A percentile compares a stretch with the other conserved stretches of the same genome.
Evolutionary conservation across 108 stramenopile species (phyloP).

Genomic region (Fistulifera solaris): DNA sequence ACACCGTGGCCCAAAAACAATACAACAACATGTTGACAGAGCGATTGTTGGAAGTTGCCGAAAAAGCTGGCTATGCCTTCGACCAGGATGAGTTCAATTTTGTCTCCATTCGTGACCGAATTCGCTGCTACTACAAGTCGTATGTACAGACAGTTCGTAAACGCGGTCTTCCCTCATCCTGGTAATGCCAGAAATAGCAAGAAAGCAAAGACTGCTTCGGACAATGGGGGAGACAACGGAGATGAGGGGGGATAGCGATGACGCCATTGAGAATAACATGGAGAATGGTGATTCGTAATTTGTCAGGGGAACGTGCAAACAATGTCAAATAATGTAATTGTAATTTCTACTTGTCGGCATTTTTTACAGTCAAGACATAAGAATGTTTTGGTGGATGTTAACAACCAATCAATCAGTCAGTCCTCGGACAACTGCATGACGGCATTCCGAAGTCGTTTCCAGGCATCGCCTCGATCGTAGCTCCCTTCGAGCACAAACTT

Average conservation of each 20-base stretch:
- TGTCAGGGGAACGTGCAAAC: no score
- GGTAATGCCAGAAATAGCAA: neutral
- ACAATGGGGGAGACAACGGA: neutral
- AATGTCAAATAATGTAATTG: no score
- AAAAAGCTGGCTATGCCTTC: slow-evolving; percentile 53
- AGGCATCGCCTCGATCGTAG: slow-evolving; percentile 56
- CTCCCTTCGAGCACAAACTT: slow-evolving; percentile 48
- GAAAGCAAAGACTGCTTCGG: neutral
- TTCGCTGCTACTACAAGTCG: slow-evolving; percentile 83
- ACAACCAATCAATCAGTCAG: no score
- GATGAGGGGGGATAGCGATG: neutral
- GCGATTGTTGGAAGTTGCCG: slow-evolving; percentile 59
- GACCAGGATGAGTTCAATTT: slow-evolving; percentile 76
- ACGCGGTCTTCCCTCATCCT: slow-evolving; percentile 49
- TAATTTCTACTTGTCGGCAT: no score
- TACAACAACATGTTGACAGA: slow-evolving; percentile 85
- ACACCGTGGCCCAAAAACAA: slow-evolving; percentile 81
- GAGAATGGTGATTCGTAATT: neutral
- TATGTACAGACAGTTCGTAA: slow-evolving; percentile 81
- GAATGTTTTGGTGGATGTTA: no score
- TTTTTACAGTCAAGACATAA: no score
- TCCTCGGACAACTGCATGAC: slow-evolving; percentile 9
- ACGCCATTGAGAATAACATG: neutral
- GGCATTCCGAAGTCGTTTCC: slow-evolving; percentile 52
- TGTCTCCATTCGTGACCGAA: slow-evolving; percentile 79